These are phyloP conservation scores for Ilyonectria destructans DNA, from an alignment of 2,329 filamentous ascomycete species.

Conservation along the genomic window DNA sequence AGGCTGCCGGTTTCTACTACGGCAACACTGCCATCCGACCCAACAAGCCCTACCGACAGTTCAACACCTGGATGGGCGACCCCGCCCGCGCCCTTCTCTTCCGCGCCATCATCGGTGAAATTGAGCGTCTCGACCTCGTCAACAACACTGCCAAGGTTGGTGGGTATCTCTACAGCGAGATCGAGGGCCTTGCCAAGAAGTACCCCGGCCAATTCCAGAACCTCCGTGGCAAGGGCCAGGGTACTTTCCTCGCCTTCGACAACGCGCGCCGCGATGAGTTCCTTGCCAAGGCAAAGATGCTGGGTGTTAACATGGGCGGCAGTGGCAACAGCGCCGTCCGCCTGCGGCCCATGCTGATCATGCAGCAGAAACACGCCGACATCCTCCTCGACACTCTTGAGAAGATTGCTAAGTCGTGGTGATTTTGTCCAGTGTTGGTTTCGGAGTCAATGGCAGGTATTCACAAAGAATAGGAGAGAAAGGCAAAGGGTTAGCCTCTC, in stretches of 20 bases:
- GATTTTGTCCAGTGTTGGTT: not conserved
- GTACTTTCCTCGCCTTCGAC: slow-evolving; percentile 95
- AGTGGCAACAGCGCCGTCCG: slow-evolving; percentile 83
- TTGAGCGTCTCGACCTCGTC: slow-evolving; percentile 84
- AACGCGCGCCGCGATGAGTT: slow-evolving; percentile 85
- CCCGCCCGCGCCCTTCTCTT: slow-evolving; percentile 88
- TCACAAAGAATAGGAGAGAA: not conserved
- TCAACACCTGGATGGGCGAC: slow-evolving; percentile 99
- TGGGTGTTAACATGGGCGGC: slow-evolving; percentile 91
- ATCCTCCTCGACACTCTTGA: slow-evolving; percentile 85
- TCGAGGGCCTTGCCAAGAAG: slow-evolving; percentile 77
- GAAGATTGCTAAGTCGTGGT: slow-evolving; percentile 74
- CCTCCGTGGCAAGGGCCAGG: slow-evolving; percentile 88
- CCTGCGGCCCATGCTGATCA: slow-evolving; percentile 90
- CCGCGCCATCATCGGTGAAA: slow-evolving; percentile 87
- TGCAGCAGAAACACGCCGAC: slow-evolving; percentile 93
- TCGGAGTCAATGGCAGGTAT: slow-evolving; percentile 1
- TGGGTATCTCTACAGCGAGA: slow-evolving; percentile 81
- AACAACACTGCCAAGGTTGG: slow-evolving; percentile 84
- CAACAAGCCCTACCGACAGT: slow-evolving; percentile 95
- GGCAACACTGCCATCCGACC: slow-evolving; percentile 85
- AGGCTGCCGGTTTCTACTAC: slow-evolving; percentile 94
- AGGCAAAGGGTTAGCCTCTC: not conserved
- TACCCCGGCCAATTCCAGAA: slow-evolving; percentile 87
- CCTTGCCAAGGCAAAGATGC: slow-evolving; percentile 82